Conservation (phyloP, 106 monocot species). For the Dendrobium officinale region DNA sequence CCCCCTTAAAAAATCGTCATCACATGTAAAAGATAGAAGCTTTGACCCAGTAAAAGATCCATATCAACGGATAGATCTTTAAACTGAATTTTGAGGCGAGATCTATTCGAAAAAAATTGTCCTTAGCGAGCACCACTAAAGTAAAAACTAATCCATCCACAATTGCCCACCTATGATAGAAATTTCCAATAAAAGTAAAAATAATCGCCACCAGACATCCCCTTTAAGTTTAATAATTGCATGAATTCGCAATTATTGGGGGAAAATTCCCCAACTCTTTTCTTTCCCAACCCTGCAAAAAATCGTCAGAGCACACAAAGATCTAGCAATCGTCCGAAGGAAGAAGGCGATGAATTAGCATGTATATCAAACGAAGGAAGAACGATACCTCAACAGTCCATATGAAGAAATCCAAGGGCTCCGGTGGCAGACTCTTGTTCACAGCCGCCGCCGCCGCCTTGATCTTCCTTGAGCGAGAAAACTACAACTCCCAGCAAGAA, state of each 20-base stretch:
- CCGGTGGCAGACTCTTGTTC: slow-evolving; percentile 46
- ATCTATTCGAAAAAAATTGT: background rate
- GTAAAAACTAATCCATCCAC: background rate
- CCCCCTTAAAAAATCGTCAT: background rate
- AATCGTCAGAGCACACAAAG: background rate
- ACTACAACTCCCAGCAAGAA: background rate
- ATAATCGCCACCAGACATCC: background rate
- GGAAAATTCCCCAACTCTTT: background rate
- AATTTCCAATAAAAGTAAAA: background rate
- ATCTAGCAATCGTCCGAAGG: background rate
- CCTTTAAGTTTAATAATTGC: background rate
- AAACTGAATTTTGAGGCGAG: background rate
- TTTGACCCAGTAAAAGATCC: background rate
- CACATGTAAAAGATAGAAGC: background rate
- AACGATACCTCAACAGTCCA: slow-evolving; percentile 81
- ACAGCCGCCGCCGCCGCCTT: slow-evolving; percentile 15
- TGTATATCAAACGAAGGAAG: background rate
- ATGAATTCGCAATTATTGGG: background rate
- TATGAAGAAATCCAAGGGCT: slow-evolving; percentile 97
- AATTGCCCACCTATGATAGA: background rate
- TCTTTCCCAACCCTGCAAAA: background rate
- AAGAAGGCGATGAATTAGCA: background rate
- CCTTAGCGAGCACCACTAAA: background rate
- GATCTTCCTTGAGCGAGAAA: background rate
- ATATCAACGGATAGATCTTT: background rate